Base-by-base conservation (phyloP, 2,329 filamentous ascomycete genomes). In the Madurella mycetomatis region DNA sequence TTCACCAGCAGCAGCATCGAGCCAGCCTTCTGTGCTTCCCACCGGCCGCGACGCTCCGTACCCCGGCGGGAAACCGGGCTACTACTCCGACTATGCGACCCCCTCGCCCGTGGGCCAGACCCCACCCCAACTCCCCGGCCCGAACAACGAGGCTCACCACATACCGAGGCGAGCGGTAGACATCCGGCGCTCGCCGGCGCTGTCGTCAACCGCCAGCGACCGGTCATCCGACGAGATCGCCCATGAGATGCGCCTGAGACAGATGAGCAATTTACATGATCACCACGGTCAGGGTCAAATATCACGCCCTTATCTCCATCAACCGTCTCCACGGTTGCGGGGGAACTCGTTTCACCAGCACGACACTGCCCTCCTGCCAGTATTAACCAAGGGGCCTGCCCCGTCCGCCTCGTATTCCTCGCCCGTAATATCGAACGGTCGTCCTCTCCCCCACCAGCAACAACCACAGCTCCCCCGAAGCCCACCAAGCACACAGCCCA, bases 91-190 rank as follows among this genome's bases (percentile, higher is more conserved):
- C 32, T 67, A 66, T 53, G 61, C 65, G n/a, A 66, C 64, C 7
- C 66, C 67, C 30, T 67, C 66, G 3, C 66, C 67, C 3, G 64
- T 67, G 4, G 62, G 63, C 39, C 65, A 66, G 42, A 67, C 65
- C 45, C 64, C 65, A 15, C 66, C 65, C 4, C 65, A 64, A 41
- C 54, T 68, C 15, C 62, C 63, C 2, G 55, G 50, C 5, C 60
- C 58, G 4, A 62, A 55, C 57, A 60, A 53, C 48, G 64, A 66
- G 15, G 50, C 60, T 30, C 60, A 64, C 37, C 40, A 53, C 2
- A 30, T 61, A 15, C 53, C 59, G 12, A 60, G 63, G 51, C 52
- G 63, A 31, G 48, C 56, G 11, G 49, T 56, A 9, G 65, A 68
- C 18, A 51, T 62, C 15, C 64, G 64, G 13, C 64, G 59, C 15